A percentile compares a stretch with the other conserved stretches of the same genome.
Evolutionary conservation across 805 yeast species (phyloP).

Genomic region (Metschnikowia gelsemii): DNA sequence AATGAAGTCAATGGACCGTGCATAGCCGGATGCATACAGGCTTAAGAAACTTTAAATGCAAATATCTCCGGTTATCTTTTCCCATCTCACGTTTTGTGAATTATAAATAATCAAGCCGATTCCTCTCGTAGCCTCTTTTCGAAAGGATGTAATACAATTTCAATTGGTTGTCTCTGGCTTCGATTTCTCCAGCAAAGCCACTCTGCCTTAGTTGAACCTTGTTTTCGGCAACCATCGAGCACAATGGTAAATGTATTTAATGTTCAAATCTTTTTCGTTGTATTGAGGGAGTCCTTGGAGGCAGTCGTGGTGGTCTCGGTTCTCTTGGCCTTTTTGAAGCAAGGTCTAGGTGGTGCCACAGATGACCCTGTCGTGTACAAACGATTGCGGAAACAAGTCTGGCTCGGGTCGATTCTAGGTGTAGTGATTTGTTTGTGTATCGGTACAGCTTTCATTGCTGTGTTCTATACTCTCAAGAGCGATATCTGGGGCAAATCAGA

Average conservation of each 20-base stretch:
- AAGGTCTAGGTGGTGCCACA: conserved; percentile 63
- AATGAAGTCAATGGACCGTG: too few relatives aligned
- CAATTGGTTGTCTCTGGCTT: too few relatives aligned
- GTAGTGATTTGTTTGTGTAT: conserved; percentile 73
- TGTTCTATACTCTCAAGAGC: conserved; percentile 74
- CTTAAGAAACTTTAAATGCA: not conserved
- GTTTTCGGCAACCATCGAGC: not conserved
- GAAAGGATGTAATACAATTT: too few relatives aligned
- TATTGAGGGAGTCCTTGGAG: conserved; percentile 91
- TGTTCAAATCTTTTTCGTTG: conserved; percentile 74
- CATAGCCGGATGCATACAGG: not conserved
- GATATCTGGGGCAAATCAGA: conserved; percentile 88
- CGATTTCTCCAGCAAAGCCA: not conserved
- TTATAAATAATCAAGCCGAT: not conserved
- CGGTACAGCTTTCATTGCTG: conserved; percentile 94
- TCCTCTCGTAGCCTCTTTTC: too few relatives aligned
- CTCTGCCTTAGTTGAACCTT: not conserved
- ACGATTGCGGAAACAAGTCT: conserved; percentile 78
- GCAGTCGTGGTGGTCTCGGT: conserved; percentile 92
- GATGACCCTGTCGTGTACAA: too few relatives aligned
- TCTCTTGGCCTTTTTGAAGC: conserved; percentile 85
- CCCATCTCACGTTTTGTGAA: not conserved
- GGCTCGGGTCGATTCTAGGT: conserved; percentile 79
- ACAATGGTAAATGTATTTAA: conserved; percentile 59
- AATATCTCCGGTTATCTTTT: not conserved